Evolutionary conservation across 345 rosid genomes (phyloP).

Genomic region (Camelina sativa): DNA sequence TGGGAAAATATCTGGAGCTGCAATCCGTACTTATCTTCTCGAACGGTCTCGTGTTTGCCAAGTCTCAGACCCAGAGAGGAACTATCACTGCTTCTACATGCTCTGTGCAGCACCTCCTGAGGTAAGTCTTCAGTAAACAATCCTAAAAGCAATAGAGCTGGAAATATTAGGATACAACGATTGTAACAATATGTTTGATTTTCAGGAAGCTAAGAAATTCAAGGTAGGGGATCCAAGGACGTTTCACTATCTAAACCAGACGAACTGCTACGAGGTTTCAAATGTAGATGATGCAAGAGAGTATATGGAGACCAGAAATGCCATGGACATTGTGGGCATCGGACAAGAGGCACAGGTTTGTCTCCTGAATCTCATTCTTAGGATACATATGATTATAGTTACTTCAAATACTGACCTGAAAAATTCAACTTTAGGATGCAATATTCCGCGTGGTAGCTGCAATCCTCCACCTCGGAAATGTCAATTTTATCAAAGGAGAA

Average conservation of each 20-base stretch:
- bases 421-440: slow-evolving; percentile 57
- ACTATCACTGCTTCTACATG: slow-evolving; percentile 78
- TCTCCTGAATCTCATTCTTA: slow-evolving; percentile 3
- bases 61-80: slow-evolving; percentile 80
- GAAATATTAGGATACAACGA: background rate
- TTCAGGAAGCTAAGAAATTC: slow-evolving; percentile 68
- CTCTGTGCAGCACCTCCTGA: slow-evolving; percentile 76
- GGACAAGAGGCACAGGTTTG: slow-evolving; percentile 65
- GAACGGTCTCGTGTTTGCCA: slow-evolving; percentile 87
- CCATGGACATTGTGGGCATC: slow-evolving; percentile 83
- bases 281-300: slow-evolving; percentile 74
- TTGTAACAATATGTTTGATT: slow-evolving; percentile 19
- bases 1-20: slow-evolving; percentile 91
- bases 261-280: slow-evolving; percentile 68
- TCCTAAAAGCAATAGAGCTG: slow-evolving; percentile 25
- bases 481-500: slow-evolving; percentile 68
- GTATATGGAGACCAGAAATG: slow-evolving; percentile 75
- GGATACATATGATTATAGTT: slow-evolving; percentile 4
- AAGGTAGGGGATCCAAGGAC: slow-evolving; percentile 70
- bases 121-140: slow-evolving; percentile 43
- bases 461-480: slow-evolving; percentile 76
- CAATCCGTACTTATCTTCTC: slow-evolving; percentile 75
- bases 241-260: slow-evolving; percentile 74
- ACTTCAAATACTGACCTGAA: slow-evolving; percentile 14
- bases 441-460: slow-evolving; percentile 78